Evolutionary conservation across 306 rosid species (phyloP), one percentile per base, ranked within the genome.

Genomic region (Cyclanthera cordifolia): DNA sequence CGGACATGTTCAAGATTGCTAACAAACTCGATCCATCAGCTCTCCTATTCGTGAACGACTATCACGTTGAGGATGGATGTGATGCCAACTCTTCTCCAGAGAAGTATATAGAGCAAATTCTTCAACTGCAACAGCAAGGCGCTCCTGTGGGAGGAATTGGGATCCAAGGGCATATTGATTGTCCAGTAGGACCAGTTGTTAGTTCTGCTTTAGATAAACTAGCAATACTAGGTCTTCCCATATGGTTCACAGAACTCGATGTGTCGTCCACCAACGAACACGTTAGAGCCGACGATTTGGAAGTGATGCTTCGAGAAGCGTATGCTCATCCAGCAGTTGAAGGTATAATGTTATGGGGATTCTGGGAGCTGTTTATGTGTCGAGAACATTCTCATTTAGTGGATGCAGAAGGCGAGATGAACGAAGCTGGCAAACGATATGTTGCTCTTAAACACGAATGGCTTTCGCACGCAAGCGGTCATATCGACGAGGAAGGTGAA

Each of bases 231-330:
- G 96, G 95, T 39, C 64, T 90, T 9, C 95, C 94, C 72, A 76
- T 93, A 54, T 93, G 99, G 99, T 86, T 87, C 25, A 90, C 99
- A 1, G 96, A 90, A 74, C 87, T 93, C 34, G 97, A 93, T 34
- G 94, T 88, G 17, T 88, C 87, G 24, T 93, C 96, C 9, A 72
- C 37, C 13, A 93, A 93, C 53, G 99, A 90, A 47, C 66, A 65
- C 73, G 76, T 87, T 0, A 79, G 95, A 76, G 96, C 90, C 0
- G 95, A 93, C 30, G 99, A 93, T 67, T 75, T 93, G 77, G 96
- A 93, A 70, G 95, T 88, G 75, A 93, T 88, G 86, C 64, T 88
- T 41, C 54, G 99, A 17, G 95, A 93, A 75, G 84, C 81, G 3
- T 82, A 76, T 71, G 95, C 95, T 17, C 95, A 93, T 74, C 88